phyloP scores from a whole-genome alignment of 2,329 filamentous ascomycete species.

The Apiospora malaysiana region DNA sequence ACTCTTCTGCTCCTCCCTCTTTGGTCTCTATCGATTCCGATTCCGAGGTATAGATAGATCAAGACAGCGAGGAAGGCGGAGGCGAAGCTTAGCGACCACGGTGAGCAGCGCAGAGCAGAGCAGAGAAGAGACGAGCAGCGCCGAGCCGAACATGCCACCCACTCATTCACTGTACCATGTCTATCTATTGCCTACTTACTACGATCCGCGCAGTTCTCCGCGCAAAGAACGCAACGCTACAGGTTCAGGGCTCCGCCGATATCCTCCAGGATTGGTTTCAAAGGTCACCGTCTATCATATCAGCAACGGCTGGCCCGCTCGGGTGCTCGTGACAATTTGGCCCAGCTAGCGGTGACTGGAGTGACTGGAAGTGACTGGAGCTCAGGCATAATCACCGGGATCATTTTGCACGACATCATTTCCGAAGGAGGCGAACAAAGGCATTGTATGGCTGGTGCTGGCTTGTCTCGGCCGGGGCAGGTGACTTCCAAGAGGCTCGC shows the following conservation, averaged over 20 bases:
- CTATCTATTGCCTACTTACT: background rate
- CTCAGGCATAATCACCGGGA: constrained; percentile 29
- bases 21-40: background rate
- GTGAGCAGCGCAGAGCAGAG: background rate
- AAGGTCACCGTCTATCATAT: background rate
- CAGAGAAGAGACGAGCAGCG: background rate
- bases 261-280: constrained; percentile 11
- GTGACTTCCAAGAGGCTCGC: constrained; percentile 21
- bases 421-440: constrained; percentile 19
- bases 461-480: constrained; percentile 19
- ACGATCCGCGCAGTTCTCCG: background rate
- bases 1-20: background rate
- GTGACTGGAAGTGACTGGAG: constrained; percentile 25
- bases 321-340: background rate
- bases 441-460: constrained; percentile 24
- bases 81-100: constrained; percentile 11
- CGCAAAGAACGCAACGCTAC: background rate
- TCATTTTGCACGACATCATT: constrained; percentile 22
- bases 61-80: background rate
- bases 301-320: constrained; percentile 7
- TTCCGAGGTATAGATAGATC: background rate
- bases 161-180: background rate
- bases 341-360: constrained; percentile 15
- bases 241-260: constrained; percentile 3
- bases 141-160: background rate